Evolutionary conservation across 768 basidiomycete genomes (phyloP), one percentile per base, ranked within the genome.

Genomic region (Phaffia tasmanica): DNA sequence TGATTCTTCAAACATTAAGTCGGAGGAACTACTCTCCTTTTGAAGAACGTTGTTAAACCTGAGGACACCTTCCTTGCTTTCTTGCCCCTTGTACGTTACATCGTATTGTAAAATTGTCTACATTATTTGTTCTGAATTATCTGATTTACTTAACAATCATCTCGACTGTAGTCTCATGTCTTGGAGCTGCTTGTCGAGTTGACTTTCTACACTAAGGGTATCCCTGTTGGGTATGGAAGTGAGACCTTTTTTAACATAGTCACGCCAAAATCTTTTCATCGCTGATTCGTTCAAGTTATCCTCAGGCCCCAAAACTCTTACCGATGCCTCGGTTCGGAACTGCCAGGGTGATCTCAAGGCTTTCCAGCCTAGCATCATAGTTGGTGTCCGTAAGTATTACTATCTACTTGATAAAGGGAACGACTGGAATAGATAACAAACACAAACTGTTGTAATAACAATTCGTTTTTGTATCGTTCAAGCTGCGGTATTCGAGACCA

Each of bases 171-270:
- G 19, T 70, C 75, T 6, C 75, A 75, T 59, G 74, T 75, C 55
- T 70, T 75, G 35, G 76, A 74, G 54, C 69, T 75, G 65, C 73
- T 76, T 51, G 71, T 76, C 61, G 76, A 76, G 64, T 72, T 72
- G 61, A 75, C 74, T 1, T 73, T 75, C 57, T 74, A 72, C 69
- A 69, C 53, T 29, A 47, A 49, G 48, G 58, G 62, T 16, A 57
- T 56, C 32, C 29, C 55, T 15, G n/a, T 46, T 61, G 23, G 29
- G 5, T 61, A 18, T 35, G 21, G 35, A 18, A 61, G 27, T 19
- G 27, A 19, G 18, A 57, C 56, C 25, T 46, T 30, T 23, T 42
- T 27, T n/a, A 6, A 3, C 19, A 11, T n/a, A 3, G 23, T 32
- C 19, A 58, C 57, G 19, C 25, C 21, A 23, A 42, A 9, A 42